Percentiles rank a stretch among this genome's conserved stretches.
phyloP scores from a whole-genome alignment of 2,329 filamentous ascomycete species.

The Pseudocercospora cruenta region DNA sequence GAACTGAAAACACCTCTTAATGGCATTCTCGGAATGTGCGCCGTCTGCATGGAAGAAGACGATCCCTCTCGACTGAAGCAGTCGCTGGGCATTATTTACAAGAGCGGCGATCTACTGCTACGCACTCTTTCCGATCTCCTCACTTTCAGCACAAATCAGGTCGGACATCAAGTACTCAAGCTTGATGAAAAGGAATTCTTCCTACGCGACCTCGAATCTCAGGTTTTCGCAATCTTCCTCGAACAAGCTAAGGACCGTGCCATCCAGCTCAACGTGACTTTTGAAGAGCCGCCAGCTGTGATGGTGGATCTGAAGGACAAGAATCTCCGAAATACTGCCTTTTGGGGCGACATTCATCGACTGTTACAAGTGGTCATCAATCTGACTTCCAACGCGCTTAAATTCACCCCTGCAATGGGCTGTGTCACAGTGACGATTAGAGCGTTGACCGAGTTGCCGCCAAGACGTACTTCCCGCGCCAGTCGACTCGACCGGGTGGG shows the following conservation, averaged over 20 bases:
- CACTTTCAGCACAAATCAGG: constrained; percentile 93
- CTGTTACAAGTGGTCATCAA: constrained; percentile 92
- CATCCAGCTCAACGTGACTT: constrained; percentile 75
- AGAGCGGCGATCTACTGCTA: constrained; percentile 79
- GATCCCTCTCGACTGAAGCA: constrained; percentile 77
- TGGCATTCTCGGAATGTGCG: constrained; percentile 91
- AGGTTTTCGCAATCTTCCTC: constrained; percentile 83
- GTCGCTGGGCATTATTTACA: constrained; percentile 85
- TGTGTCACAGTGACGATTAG: constrained; percentile 75
- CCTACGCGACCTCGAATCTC: constrained; percentile 77
- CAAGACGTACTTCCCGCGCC: constrained; percentile 12
- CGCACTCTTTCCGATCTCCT: constrained; percentile 87
- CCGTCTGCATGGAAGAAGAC: constrained; percentile 89
- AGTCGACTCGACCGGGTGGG: background rate
- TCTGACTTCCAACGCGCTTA: constrained; percentile 86
- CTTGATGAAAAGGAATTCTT: constrained; percentile 85
- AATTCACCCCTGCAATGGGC: constrained; percentile 81
- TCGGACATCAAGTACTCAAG: constrained; percentile 74
- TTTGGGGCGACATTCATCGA: constrained; percentile 88
- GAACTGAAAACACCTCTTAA: constrained; percentile 94
- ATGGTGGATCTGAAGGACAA: constrained; percentile 36
- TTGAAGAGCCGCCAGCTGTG: constrained; percentile 51
- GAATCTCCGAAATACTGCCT: constrained; percentile 76
- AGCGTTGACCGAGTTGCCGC: constrained; percentile 63
- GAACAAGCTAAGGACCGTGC: constrained; percentile 81